Evolutionary conservation across 768 basidiomycete species (phyloP).

Genomic region (Amanita rimosa): DNA sequence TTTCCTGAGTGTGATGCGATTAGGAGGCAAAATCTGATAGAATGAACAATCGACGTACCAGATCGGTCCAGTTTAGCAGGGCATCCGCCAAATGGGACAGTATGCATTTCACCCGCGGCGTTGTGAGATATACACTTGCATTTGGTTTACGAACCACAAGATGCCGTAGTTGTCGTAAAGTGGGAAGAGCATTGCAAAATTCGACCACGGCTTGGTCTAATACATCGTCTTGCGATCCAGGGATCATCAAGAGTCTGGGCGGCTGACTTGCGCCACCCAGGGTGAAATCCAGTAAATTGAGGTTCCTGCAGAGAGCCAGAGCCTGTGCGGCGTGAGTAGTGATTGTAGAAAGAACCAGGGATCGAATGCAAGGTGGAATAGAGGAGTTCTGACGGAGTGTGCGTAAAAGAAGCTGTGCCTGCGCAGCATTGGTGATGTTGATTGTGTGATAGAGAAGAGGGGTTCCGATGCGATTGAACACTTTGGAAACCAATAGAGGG

Average conservation of each 20-base stretch:
- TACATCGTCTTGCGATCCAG: constrained; percentile 2
- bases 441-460: constrained; percentile 49
- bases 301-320: constrained; percentile 16
- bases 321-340: constrained; percentile 21
- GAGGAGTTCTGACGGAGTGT: constrained; percentile 25
- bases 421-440: constrained; percentile 26
- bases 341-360: neutral
- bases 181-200: constrained; percentile 30
- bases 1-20: constrained; percentile 27
- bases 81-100: constrained; percentile 34
- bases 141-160: constrained; percentile 42
- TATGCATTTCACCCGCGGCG: constrained; percentile 31
- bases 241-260: constrained; percentile 15
- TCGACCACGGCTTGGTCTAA: constrained; percentile 18
- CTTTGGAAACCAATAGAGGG: constrained; percentile 38
- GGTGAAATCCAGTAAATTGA: constrained; percentile 25
- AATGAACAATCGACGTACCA: constrained; percentile 29
- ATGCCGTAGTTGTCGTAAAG: constrained; percentile 25
- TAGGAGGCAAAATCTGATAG: neutral
- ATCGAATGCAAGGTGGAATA: constrained; percentile 26
- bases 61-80: constrained; percentile 27
- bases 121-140: constrained; percentile 39
- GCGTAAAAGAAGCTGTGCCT: constrained; percentile 27
- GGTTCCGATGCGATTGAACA: constrained; percentile 43
- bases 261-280: constrained; percentile 19